Evolutionary conservation across 2,329 filamentous ascomycete species (phyloP).

Genomic region (Sclerotinia trifoliorum): DNA sequence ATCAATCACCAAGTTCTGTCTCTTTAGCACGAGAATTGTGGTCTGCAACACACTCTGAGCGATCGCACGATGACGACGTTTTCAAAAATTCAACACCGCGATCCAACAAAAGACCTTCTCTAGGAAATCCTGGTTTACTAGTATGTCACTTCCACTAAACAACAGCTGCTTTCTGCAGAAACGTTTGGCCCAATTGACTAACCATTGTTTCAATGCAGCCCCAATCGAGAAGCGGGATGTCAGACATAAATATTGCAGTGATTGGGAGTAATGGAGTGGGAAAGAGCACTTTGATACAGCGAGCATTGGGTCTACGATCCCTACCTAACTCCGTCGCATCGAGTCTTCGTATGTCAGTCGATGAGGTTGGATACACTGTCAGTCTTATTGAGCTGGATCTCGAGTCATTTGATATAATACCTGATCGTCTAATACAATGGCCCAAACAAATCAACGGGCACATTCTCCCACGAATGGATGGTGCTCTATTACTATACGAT

Average conservation of each 20-base stretch:
- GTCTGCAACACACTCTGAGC: slow-evolving; percentile 32
- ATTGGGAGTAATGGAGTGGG: slow-evolving; percentile 66
- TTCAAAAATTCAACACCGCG: slow-evolving; percentile 25
- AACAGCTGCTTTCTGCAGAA: not conserved
- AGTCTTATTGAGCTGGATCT: slow-evolving; percentile 65
- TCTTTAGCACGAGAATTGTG: slow-evolving; percentile 39
- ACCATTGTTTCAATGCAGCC: slow-evolving; percentile 29
- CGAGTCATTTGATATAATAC: slow-evolving; percentile 61
- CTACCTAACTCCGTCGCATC: slow-evolving; percentile 55
- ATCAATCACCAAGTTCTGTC: slow-evolving; percentile 42
- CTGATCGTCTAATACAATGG: slow-evolving; percentile 61
- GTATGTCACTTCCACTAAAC: slow-evolving; percentile 27
- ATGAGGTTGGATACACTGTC: slow-evolving; percentile 57
- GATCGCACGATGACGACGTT: slow-evolving; percentile 26
- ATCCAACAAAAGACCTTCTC: slow-evolving; percentile 25
- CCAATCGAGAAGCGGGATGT: slow-evolving; percentile 41
- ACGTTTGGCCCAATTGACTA: not conserved
- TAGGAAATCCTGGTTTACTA: slow-evolving; percentile 33
- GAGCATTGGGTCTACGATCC: slow-evolving; percentile 55
- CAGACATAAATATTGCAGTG: slow-evolving; percentile 63
- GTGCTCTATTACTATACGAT: slow-evolving; percentile 83
- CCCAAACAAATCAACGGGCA: slow-evolving; percentile 67
- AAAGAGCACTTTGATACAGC: slow-evolving; percentile 67
- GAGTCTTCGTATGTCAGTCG: slow-evolving; percentile 57
- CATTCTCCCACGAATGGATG: slow-evolving; percentile 74